phyloP scores from a whole-genome alignment of 495 filamentous ascomycete genomes.

The Trichoderma erinaceum region DNA sequence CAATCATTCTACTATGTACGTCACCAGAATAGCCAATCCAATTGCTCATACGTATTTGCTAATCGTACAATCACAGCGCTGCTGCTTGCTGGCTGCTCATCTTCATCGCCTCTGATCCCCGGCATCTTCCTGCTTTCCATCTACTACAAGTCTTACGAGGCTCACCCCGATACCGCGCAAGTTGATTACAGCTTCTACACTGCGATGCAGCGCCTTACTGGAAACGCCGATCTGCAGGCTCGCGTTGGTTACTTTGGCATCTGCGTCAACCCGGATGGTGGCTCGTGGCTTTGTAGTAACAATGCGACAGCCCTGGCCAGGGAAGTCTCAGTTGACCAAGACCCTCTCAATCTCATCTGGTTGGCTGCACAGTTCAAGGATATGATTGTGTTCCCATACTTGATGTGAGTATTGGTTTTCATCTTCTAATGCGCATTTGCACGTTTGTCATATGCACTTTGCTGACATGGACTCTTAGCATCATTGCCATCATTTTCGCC shows the following conservation, averaged over 20 bases:
- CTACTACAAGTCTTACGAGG: conserved; percentile 62
- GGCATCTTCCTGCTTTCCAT: conserved; percentile 74
- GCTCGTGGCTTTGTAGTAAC: conserved; percentile 66
- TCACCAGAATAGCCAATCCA: conserved; percentile 20
- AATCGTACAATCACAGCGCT: conserved; percentile 46
- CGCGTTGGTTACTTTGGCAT: conserved; percentile 68
- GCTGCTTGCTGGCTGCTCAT: conserved; percentile 73
- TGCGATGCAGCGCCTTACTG: conserved; percentile 69
- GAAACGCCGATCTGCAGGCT: conserved; percentile 57
- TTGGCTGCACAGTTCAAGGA: conserved; percentile 72
- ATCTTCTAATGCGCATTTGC: not conserved
- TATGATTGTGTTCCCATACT: conserved; percentile 73
- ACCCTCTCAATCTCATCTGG: conserved; percentile 78
- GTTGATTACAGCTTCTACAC: conserved; percentile 75
- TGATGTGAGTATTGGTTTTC: conserved; percentile 47
- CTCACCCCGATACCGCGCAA: conserved; percentile 66
- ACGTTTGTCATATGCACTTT: not conserved
- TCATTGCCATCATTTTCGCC: conserved; percentile 77
- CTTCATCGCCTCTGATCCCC: conserved; percentile 66
- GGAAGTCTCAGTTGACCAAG: conserved; percentile 61
- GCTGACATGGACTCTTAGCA: conserved; percentile 37
- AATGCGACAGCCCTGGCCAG: conserved; percentile 70
- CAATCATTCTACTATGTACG: conserved; percentile 94
- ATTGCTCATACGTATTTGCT: conserved; percentile 8
- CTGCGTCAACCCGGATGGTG: conserved; percentile 68